These are phyloP conservation scores for Dryadomyces sulphureus DNA, from an alignment of 2,329 filamentous ascomycete species.

Conservation along the genomic window DNA sequence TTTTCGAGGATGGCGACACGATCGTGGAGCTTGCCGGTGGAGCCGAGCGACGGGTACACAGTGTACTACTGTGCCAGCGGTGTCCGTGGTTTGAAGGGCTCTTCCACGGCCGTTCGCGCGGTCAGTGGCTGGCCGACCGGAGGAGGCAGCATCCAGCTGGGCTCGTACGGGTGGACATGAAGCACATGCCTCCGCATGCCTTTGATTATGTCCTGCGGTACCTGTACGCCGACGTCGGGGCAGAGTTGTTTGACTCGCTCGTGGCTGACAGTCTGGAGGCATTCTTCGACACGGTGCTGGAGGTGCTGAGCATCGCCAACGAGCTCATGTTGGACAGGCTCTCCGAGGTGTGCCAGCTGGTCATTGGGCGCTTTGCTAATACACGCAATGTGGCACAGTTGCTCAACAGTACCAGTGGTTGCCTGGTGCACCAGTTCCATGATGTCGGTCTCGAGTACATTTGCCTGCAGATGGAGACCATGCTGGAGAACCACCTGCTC, in stretches of 20 bases:
- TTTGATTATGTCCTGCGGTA: slow-evolving; percentile 70
- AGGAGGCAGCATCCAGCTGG: slow-evolving; percentile 29
- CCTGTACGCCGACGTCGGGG: slow-evolving; percentile 70
- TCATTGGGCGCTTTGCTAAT: slow-evolving; percentile 72
- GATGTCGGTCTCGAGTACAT: slow-evolving; percentile 80
- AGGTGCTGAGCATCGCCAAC: slow-evolving; percentile 80
- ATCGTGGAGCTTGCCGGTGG: slow-evolving; percentile 64
- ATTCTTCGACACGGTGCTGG: slow-evolving; percentile 77
- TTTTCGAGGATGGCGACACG: slow-evolving; percentile 69
- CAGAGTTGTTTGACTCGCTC: slow-evolving; percentile 68
- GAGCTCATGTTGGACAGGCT: slow-evolving; percentile 90
- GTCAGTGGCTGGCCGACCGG: slow-evolving; percentile 67
- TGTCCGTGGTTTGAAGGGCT: slow-evolving; percentile 88
- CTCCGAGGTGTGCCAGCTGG: slow-evolving; percentile 74
- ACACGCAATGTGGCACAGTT: slow-evolving; percentile 74
- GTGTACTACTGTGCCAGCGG: slow-evolving; percentile 61
- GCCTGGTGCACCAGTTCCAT: slow-evolving; percentile 73
- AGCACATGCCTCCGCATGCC: slow-evolving; percentile 57
- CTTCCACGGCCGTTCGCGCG: slow-evolving; percentile 75
- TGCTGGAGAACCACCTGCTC: slow-evolving; percentile 80
- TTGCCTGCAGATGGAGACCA: slow-evolving; percentile 76
- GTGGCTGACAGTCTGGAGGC: slow-evolving; percentile 60
- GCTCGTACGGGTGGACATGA: slow-evolving; percentile 53
- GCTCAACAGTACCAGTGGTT: slow-evolving; percentile 74
- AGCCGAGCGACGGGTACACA: slow-evolving; percentile 60